phyloP scores from a whole-genome alignment of 2,329 filamentous ascomycete genomes.

The Claviceps capensis region DNA sequence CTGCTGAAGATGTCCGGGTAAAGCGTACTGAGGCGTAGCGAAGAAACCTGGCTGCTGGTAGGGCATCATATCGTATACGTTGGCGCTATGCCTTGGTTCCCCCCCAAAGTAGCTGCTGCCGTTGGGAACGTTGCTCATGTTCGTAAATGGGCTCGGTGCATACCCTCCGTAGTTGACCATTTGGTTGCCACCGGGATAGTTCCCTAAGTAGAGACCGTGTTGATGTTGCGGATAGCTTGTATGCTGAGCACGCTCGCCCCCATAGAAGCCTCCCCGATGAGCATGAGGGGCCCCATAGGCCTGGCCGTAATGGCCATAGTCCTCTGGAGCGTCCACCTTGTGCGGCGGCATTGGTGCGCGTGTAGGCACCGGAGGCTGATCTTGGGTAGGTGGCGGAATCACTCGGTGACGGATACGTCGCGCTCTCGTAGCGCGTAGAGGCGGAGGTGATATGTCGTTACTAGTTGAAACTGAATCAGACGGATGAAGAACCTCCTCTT shows the following conservation, averaged over 20 bases:
- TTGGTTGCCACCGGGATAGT: slow-evolving; percentile 24
- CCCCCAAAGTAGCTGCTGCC: slow-evolving; percentile 27
- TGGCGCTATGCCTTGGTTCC: slow-evolving; percentile 19
- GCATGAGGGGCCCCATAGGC: slow-evolving; percentile 10
- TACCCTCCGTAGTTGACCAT: slow-evolving; percentile 34
- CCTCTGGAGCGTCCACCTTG: slow-evolving; percentile 51
- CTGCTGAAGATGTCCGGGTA: slow-evolving; percentile 19
- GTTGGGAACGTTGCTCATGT: slow-evolving; percentile 24
- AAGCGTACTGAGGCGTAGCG: slow-evolving; percentile 6
- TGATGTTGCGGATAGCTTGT: slow-evolving; percentile 34
- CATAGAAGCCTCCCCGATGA: slow-evolving; percentile 16
- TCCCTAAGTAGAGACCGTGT: slow-evolving; percentile 28
- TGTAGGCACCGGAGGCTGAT: slow-evolving; percentile 21
- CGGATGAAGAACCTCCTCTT: slow-evolving; percentile 36
- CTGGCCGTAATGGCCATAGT: slow-evolving; percentile 31
- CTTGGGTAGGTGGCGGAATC: slow-evolving; percentile 22
- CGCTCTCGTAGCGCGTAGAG: slow-evolving; percentile 9
- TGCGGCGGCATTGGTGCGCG: slow-evolving; percentile 36
- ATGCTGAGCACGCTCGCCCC: slow-evolving; percentile 13
- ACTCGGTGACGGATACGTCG: slow-evolving; percentile 19
- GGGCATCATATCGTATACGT: slow-evolving; percentile 37
- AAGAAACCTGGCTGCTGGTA: slow-evolving; percentile 23
- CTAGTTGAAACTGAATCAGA: slow-evolving; percentile 44
- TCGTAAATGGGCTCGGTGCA: slow-evolving; percentile 29
- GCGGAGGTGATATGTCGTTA: slow-evolving; percentile 18